Conservation (phyloP, 164 flowering plant genomes). For the Amborella trichopoda region DNA sequence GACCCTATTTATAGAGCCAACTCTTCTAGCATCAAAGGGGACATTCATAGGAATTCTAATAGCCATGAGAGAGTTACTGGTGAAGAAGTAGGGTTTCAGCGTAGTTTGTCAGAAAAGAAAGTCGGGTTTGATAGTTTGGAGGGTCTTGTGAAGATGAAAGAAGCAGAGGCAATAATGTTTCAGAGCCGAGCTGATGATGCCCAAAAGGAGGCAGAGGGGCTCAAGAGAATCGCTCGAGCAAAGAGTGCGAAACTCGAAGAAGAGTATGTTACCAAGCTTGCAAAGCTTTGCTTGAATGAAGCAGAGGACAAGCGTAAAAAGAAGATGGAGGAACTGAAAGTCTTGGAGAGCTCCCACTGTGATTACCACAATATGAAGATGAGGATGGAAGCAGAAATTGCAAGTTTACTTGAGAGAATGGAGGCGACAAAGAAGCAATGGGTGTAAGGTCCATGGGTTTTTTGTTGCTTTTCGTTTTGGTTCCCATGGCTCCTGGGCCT, state of each 20-base stretch:
- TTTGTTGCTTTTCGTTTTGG: neutral
- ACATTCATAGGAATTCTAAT: conserved; percentile 12
- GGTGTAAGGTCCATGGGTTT: conserved; percentile 22
- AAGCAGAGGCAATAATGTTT: conserved; percentile 87
- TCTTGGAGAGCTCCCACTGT: conserved; percentile 55
- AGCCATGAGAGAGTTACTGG: conserved; percentile 21
- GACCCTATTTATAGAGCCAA: conserved; percentile 22
- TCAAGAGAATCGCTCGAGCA: conserved; percentile 32
- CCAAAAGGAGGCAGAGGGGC: conserved; percentile 63
- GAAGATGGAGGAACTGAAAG: conserved; percentile 76
- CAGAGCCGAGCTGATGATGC: conserved; percentile 89
- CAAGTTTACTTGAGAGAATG: conserved; percentile 77
- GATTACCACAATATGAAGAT: conserved; percentile 87
- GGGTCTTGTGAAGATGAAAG: conserved; percentile 68
- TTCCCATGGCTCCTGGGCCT: too few relatives aligned
- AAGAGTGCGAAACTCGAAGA: conserved; percentile 62
- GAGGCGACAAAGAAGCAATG: conserved; percentile 79
- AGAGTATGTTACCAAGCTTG: conserved; percentile 59
- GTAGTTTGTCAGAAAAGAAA: conserved; percentile 22
- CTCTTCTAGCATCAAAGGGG: conserved; percentile 22
- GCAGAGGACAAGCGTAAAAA: conserved; percentile 71
- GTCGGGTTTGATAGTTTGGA: conserved; percentile 72
- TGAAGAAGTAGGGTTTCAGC: conserved; percentile 30
- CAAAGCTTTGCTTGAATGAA: conserved; percentile 65
- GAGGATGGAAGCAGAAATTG: conserved; percentile 87